Base-by-base conservation (phyloP, 768 basidiomycete species). In the Bullera alba region DNA sequence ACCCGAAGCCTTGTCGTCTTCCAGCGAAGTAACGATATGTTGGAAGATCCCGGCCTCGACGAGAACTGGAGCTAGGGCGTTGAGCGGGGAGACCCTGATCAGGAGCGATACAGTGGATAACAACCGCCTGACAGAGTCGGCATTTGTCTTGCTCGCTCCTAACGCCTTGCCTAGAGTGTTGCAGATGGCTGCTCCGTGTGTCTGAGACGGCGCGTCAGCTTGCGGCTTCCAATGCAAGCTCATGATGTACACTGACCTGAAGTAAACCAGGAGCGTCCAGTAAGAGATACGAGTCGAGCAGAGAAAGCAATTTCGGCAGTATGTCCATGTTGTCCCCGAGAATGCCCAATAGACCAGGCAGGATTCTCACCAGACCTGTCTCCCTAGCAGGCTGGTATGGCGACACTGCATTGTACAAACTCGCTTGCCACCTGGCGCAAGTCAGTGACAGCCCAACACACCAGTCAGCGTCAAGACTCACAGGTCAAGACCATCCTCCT, bases 1-100 rank as follows among this genome's bases (percentile, higher is more conserved):
- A 1, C 70, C 70, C 14, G 66, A 61, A 5, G 68, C 63, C 50
- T 72, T 72, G 37, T 70, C 68, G 27, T 70, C 64, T 27, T 72
- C 70, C n/a, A 72, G 54, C 6, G 63, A 60, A 2, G 54, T 54
- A 19, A 65, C 56, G 37, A 68, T 58, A 30, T 60, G 55, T 44
- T 60, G 58, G 51, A 70, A 68, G 17, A 70, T 57, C 6, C 65
- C 65, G 2, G 60, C 42, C 45, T 65, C 53, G 28, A 63, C 47
- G 5, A 70, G 52, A 32, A 65, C 46, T 1, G 57, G 50, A 12
- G 65, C 70, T 23, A 69, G 51, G 28, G 36, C 19, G 16, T 32
- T 8, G 12, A 65, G 22, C 25, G 67, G 57, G 7, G 60, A 35
- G 0, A 58, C 38, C 0, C 64, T 66, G 25, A 69, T 44, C 7